Conservation (phyloP, 345 rosid genomes). For the Anacardium occidentale region DNA sequence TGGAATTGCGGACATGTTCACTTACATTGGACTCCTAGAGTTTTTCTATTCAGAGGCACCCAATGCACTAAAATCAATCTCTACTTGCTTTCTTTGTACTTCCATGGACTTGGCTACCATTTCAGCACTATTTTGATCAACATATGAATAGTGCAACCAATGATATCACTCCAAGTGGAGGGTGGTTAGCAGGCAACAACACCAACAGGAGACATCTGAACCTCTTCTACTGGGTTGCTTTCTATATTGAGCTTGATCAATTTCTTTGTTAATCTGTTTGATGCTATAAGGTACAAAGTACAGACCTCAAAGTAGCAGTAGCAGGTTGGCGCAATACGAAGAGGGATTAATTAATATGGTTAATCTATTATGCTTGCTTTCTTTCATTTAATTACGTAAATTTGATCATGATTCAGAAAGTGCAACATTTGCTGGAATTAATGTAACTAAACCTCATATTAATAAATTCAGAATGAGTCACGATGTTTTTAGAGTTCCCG, state of each 20-base stretch:
- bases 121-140: slow-evolving; percentile 46
- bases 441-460: too few relatives aligned
- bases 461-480: too few relatives aligned
- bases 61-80: slow-evolving; percentile 35
- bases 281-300: slow-evolving; percentile 44
- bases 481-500: too few relatives aligned
- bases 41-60: slow-evolving; percentile 66
- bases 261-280: slow-evolving; percentile 44
- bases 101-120: slow-evolving; percentile 53
- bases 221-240: slow-evolving; percentile 50
- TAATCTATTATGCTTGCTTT: background rate
- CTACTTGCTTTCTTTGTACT: slow-evolving; percentile 55
- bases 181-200: slow-evolving; percentile 65
- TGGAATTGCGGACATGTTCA: slow-evolving; percentile 58
- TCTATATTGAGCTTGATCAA: slow-evolving; percentile 45
- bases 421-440: background rate
- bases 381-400: background rate
- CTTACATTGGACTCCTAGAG: slow-evolving; percentile 50
- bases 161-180: slow-evolving; percentile 28
- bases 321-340: background rate
- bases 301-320: slow-evolving; percentile 24
- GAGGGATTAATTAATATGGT: background rate
- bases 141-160: slow-evolving; percentile 37
- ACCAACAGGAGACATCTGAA: slow-evolving; percentile 56
- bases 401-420: background rate